Conservation (phyloP, 2,329 filamentous ascomycete species). For the Colletotrichum sp. region DNA sequence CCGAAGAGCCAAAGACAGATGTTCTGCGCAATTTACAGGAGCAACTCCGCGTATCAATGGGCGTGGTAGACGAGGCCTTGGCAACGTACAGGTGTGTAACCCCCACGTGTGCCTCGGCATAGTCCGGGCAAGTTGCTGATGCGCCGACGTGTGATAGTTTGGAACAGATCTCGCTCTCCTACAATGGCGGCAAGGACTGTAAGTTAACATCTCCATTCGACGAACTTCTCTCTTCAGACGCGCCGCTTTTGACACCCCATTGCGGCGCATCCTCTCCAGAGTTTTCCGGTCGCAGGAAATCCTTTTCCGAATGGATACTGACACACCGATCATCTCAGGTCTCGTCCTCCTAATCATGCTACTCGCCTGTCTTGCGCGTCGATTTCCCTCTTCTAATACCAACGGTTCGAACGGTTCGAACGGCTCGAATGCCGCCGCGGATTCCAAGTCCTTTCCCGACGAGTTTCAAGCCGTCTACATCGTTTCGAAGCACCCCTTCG, state of each 20-base stretch:
- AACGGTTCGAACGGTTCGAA: slow-evolving; percentile 8
- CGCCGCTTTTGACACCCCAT: not conserved
- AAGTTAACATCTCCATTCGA: not conserved
- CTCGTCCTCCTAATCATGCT: slow-evolving; percentile 90
- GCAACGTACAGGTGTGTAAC: slow-evolving; percentile 70
- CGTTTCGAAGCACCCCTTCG: slow-evolving; percentile 81
- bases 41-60: slow-evolving; percentile 75
- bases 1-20: slow-evolving; percentile 58
- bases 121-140: not conserved
- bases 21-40: slow-evolving; percentile 69
- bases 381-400: slow-evolving; percentile 30
- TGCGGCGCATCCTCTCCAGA: not conserved
- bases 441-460: slow-evolving; percentile 35
- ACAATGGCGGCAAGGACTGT: slow-evolving; percentile 98
- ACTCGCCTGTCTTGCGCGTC: slow-evolving; percentile 63
- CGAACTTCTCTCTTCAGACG: not conserved
- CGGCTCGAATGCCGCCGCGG: slow-evolving; percentile 7
- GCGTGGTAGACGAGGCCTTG: slow-evolving; percentile 77
- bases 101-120: not conserved
- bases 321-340: slow-evolving; percentile 16
- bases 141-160: slow-evolving; percentile 52
- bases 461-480: slow-evolving; percentile 86
- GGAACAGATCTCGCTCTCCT: slow-evolving; percentile 84
- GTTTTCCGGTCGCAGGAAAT: not conserved
- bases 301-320: not conserved